Percentiles rank a stretch among this genome's conserved stretches.
phyloP scores from a whole-genome alignment of 305 asterid genomes.

The Petunia hybrid region DNA sequence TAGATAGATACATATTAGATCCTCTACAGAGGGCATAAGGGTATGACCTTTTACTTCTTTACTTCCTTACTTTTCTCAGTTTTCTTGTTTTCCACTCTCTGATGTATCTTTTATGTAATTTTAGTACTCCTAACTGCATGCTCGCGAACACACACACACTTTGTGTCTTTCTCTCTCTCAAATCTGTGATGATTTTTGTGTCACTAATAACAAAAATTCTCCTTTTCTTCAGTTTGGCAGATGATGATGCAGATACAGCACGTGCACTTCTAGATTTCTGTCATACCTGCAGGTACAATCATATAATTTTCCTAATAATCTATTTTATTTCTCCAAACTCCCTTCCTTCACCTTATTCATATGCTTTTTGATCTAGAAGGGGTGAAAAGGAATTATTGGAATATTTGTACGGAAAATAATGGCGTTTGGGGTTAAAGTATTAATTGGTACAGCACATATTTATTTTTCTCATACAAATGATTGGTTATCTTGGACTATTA shows the following conservation, averaged over 20 bases:
- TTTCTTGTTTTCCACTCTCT: neutral
- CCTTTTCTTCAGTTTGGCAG: constrained; percentile 41
- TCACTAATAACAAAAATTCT: constrained; percentile 35
- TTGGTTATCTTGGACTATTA: constrained; percentile 32
- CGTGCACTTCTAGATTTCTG: constrained; percentile 50
- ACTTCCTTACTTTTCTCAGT: neutral
- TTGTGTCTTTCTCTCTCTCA: constrained; percentile 25
- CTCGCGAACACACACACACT: neutral
- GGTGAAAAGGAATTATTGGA: neutral
- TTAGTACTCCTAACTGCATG: constrained; percentile 29
- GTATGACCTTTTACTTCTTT: constrained; percentile 1
- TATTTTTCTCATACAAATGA: constrained; percentile 18
- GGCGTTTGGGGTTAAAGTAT: neutral
- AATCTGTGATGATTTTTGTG: constrained; percentile 18
- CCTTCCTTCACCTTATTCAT: neutral
- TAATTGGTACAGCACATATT: neutral
- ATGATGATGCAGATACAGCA: constrained; percentile 46
- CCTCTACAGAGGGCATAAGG: neutral
- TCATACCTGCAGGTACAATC: constrained; percentile 41
- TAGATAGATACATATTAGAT: constrained; percentile 21
- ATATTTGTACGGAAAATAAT: neutral
- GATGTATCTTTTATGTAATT: constrained; percentile 24
- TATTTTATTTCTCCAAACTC: neutral
- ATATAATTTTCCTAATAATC: neutral
- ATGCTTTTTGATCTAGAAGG: neutral